Percentiles rank a stretch among this genome's conserved stretches.
phyloP scores from a whole-genome alignment of 2,329 filamentous ascomycete genomes.

The Colletotrichum sp. region DNA sequence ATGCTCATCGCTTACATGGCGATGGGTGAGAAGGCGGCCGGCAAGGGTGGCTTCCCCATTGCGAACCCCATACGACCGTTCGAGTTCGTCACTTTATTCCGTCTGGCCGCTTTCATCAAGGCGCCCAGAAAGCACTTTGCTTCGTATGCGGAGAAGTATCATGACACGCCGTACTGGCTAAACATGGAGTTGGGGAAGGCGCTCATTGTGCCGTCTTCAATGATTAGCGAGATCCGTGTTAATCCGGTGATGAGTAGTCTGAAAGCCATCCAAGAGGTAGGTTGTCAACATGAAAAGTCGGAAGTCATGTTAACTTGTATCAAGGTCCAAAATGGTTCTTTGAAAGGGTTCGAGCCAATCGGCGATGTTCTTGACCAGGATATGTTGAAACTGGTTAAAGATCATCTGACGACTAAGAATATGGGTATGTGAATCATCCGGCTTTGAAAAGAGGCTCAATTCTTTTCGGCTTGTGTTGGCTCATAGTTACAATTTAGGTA shows the following conservation, averaged over 20 bases:
- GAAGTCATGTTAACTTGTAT: fast-evolving
- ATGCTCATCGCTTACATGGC: background rate
- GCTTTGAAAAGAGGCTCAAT: fast-evolving
- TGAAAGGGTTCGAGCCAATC: background rate
- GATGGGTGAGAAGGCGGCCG: background rate
- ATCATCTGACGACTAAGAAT: background rate
- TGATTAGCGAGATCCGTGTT: background rate
- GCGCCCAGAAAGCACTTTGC: background rate
- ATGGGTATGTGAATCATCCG: background rate
- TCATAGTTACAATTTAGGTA: background rate
- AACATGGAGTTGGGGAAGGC: background rate
- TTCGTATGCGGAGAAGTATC: background rate
- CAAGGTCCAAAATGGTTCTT: background rate
- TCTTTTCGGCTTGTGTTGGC: background rate
- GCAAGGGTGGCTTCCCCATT: background rate
- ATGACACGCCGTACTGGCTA: background rate
- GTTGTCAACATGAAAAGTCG: background rate
- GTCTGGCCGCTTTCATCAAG: background rate
- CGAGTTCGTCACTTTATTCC: background rate
- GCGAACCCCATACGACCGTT: background rate
- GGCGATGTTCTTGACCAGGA: background rate
- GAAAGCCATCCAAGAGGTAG: background rate
- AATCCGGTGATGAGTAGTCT: background rate
- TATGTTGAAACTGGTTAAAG: background rate
- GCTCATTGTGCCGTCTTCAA: fast-evolving